Evolutionary conservation across 768 basidiomycete species (phyloP), one percentile per base, ranked within the genome.

Genomic region (Pulveroboletus frians): DNA sequence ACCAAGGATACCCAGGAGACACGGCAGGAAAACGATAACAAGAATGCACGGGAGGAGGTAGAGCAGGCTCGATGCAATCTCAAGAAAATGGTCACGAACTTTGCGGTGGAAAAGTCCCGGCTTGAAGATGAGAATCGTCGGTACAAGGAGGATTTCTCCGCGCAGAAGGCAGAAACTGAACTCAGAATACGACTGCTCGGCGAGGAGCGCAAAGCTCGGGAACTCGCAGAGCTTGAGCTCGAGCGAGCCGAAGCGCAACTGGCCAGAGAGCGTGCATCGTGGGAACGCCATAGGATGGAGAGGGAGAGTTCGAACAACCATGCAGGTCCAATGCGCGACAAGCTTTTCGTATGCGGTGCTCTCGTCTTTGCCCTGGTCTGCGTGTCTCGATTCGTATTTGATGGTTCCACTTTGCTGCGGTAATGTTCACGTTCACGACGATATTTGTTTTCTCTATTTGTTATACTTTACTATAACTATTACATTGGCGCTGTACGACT

Each of bases 1-100:
- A 69, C 68, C 5, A 67, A 59, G 39, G 55, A 56, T 37, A 71
- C 69, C 45, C 56, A 58, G 39, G 55, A 57, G 38, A 71, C 69
- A 46, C 56, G 78, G 1, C 72, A 73, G 41, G 54, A 62, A 18
- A 73, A 73, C 43, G 68, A 73, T 44, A 67, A 68, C 6, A 62
- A 60, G 50, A 69, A 64, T 42, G 66, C 75, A 8, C 66, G 73
- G 52, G 56, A 60, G 18, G 70, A 73, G 46, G 73, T 77, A 50
- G 56, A 60, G 27, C 62, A 69, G n/a, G 67, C 76, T 9, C 72
- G 74, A 43, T 39, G 54, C n/a, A 73, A 75, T 30, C 66, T 74
- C 4, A 57, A 65, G 42, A 70, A 67, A n/a, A 58, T 76, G 51
- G 69, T 67, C 1, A 57, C 70, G 2, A 60, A 65, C 4, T 71